A percentile compares a stretch with the other conserved stretches of the same genome.
These are phyloP conservation scores for Lachnellula arida DNA, from an alignment of 2,329 filamentous ascomycete species.

Conservation along the genomic window DNA sequence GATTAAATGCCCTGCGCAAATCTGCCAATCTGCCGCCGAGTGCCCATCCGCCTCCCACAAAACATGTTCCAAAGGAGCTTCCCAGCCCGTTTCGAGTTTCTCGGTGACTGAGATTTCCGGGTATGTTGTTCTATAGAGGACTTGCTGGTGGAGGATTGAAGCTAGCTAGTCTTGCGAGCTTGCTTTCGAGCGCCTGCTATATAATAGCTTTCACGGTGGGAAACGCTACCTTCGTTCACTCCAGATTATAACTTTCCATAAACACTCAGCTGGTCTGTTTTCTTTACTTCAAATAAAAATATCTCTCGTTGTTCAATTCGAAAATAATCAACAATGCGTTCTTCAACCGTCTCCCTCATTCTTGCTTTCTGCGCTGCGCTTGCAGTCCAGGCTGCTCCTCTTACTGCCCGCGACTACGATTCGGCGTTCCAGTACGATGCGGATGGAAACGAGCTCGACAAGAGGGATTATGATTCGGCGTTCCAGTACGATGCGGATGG, in stretches of 20 bases:
- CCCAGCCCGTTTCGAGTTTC: conserved; percentile 2
- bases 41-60: conserved; percentile 6
- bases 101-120: background rate
- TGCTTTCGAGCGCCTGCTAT: background rate
- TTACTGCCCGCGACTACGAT: conserved; percentile 3
- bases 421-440: conserved; percentile 6
- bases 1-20: conserved; percentile 6
- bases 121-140: background rate
- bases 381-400: conserved; percentile 22
- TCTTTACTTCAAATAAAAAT: conserved; percentile 1
- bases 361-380: conserved; percentile 24
- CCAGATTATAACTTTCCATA: background rate
- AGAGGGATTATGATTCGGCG: conserved; percentile 5
- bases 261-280: conserved; percentile 14
- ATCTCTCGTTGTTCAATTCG: background rate
- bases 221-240: background rate
- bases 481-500: conserved; percentile 15
- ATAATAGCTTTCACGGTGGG: conserved; percentile 1
- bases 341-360: conserved; percentile 22
- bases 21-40: conserved; percentile 3
- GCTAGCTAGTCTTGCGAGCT: background rate
- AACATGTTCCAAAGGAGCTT: conserved; percentile 6
- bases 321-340: conserved; percentile 19
- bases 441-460: conserved; percentile 6
- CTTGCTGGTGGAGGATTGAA: background rate